Evolutionary conservation across 495 filamentous ascomycete genomes (phyloP).

Genomic region (Pyrenopolyporus hunteri): DNA sequence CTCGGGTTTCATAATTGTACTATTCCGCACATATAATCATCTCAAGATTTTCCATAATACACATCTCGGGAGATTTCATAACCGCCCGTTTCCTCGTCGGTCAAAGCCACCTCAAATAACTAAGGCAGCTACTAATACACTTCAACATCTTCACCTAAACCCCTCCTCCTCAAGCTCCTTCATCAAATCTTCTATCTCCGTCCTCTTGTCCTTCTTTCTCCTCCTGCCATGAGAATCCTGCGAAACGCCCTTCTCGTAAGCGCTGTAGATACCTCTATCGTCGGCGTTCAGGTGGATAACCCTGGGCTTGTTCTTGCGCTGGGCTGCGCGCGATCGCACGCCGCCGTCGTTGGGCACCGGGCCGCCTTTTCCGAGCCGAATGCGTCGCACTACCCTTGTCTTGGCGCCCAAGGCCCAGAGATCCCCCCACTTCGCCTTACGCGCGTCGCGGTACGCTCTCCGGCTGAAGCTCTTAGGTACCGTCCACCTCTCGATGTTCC

Average conservation of each 20-base stretch:
- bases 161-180: slow-evolving; percentile 46
- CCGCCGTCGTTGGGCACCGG: slow-evolving; percentile 46
- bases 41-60: not conserved
- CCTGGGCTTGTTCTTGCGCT: slow-evolving; percentile 36
- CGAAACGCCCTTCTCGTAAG: slow-evolving; percentile 40
- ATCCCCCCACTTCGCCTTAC: slow-evolving; percentile 91
- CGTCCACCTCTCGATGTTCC: slow-evolving; percentile 91
- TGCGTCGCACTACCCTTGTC: slow-evolving; percentile 66
- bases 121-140: too few species aligned
- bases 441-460: slow-evolving; percentile 85
- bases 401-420: slow-evolving; percentile 96
- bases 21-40: not conserved
- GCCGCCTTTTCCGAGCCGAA: slow-evolving; percentile 63
- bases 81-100: too few species aligned
- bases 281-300: slow-evolving; percentile 46
- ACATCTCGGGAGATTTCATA: not conserved
- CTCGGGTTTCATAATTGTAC: not conserved
- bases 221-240: slow-evolving; percentile 49
- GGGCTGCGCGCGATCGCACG: slow-evolving; percentile 46
- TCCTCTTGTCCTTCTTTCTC: slow-evolving; percentile 58
- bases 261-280: slow-evolving; percentile 42
- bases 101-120: too few species aligned
- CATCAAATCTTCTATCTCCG: slow-evolving; percentile 53
- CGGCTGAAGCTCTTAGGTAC: slow-evolving; percentile 81
- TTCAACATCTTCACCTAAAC: slow-evolving; percentile 2